Base-by-base conservation (phyloP, 2,329 filamentous ascomycete species). In the Simplicillium sp. region DNA sequence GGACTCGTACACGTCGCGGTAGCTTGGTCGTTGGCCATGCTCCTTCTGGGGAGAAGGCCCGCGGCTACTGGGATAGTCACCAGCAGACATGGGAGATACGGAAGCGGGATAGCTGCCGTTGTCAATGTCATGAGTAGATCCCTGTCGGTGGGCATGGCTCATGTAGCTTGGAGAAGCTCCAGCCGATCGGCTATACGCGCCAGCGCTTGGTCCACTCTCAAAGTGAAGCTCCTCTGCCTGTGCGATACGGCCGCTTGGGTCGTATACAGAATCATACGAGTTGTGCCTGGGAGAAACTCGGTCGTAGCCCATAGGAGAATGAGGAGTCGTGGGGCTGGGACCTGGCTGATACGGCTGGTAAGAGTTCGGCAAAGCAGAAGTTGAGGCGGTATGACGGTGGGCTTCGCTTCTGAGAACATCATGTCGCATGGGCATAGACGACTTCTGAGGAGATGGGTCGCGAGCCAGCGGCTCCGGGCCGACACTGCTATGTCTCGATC, bases 401-500 rank as follows among this genome's bases (percentile, higher is more conserved):
- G 75, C 75, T 51, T 77, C 74, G 40, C 60, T 74, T 44, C 70
- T 67, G 46, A 79, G 53, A 11, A 79, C 74, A 41, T 78, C 75
- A 34, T 77, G 73, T 41, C 74, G 67, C 72, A 80, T 78, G 2
- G 64, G 64, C 61, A 74, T 71, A 2, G 64, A 62, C 2, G 61
- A 62, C 50, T 71, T 73, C 32, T 60, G 60, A 14, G 62, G 54
- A 3, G 63, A 56, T 3, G 53, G 45, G 25, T 75, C 71, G 41
- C 60, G 63, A 59, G 3, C 61, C 50, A 34, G 61, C 47, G 20
- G 20, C 17, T 73, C 71, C 41, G 66, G 59, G 9, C 64, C 51
- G 32, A 61, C 63, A 47, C 62, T 70, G 43, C 62, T 68, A 45
- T 71, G 66, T 44, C 70, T 54, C 17, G 57, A 60, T 43, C 75